These are phyloP conservation scores for Capsicum baccatum DNA, from an alignment of 257 asterid species.

Conservation along the genomic window DNA sequence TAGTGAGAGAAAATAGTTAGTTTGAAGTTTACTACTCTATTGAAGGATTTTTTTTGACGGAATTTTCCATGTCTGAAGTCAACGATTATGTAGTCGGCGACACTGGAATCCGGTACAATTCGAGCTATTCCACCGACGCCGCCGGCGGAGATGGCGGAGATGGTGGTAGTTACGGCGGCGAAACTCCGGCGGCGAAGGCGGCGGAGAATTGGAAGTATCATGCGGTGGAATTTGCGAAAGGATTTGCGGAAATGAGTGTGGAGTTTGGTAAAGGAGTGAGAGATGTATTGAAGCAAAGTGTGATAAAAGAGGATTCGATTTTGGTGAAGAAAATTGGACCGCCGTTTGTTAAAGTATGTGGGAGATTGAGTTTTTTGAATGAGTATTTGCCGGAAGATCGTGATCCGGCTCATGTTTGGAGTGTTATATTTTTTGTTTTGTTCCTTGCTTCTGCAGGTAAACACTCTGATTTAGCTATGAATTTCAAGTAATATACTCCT, in stretches of 20 bases:
- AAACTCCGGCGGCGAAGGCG: constrained; percentile 23
- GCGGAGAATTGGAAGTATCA: constrained; percentile 68
- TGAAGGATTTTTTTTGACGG: constrained; percentile 22
- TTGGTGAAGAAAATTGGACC: constrained; percentile 68
- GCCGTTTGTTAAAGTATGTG: constrained; percentile 54
- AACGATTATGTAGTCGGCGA: constrained; percentile 53
- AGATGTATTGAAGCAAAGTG: constrained; percentile 86
- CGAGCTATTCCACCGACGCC: constrained; percentile 28
- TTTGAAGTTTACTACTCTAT: constrained; percentile 44
- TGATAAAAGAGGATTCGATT: constrained; percentile 81
- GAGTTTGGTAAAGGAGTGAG: constrained; percentile 92
- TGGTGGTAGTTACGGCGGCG: constrained; percentile 24
- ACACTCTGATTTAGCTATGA: too few species aligned
- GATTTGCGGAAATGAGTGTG: constrained; percentile 92
- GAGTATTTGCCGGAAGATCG: constrained; percentile 96
- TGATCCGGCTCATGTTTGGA: constrained; percentile 89
- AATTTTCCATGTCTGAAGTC: constrained; percentile 61
- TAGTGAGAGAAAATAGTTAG: constrained; percentile 20
- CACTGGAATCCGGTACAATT: constrained; percentile 36
- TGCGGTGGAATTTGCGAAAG: constrained; percentile 83
- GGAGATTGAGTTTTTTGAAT: constrained; percentile 73
- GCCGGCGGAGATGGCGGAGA: constrained; percentile 24
- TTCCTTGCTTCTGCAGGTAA: constrained; percentile 68
- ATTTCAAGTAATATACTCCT: too few species aligned
- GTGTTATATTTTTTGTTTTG: constrained; percentile 61